Evolutionary conservation across 805 yeast genomes (phyloP).

Genomic region (Wickerhamiella spandovensis): DNA sequence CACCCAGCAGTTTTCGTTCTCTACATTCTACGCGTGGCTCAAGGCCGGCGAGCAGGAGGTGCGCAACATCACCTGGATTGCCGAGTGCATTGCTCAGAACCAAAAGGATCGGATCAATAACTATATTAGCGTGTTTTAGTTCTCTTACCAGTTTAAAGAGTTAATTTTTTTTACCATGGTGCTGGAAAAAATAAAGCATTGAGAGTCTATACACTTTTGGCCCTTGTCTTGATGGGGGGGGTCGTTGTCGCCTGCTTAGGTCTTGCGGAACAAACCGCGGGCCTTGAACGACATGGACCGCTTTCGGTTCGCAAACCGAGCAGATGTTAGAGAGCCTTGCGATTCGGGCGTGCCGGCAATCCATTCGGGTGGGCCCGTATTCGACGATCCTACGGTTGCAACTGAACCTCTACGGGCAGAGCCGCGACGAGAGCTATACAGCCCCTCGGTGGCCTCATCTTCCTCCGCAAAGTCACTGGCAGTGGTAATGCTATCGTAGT

Average conservation of each 20-base stretch:
- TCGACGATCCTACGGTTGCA: not conserved
- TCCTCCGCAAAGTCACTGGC: not conserved
- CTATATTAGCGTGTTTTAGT: constrained; percentile 72
- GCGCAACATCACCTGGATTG: constrained; percentile 97
- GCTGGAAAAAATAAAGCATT: not conserved
- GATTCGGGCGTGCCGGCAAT: constrained; percentile 1
- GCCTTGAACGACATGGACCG: not conserved
- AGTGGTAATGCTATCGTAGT: not conserved
- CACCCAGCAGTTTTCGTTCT: constrained; percentile 87
- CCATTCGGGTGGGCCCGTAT: constrained; percentile 1
- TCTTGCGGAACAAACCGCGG: not conserved
- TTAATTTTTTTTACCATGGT: not conserved
- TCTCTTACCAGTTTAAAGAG: too few relatives aligned
- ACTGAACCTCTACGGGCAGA: not conserved
- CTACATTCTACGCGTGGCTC: constrained; percentile 93
- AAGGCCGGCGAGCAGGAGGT: constrained; percentile 93
- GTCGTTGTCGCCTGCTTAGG: too few relatives aligned
- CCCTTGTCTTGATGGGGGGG: too few relatives aligned
- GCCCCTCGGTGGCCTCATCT: constrained; percentile 1
- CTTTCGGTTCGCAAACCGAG: not conserved
- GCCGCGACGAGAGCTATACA: not conserved
- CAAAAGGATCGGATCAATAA: constrained; percentile 89
- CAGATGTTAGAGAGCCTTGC: not conserved
- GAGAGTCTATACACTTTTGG: not conserved
- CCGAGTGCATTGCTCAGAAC: constrained; percentile 97